A percentile compares a stretch with the other conserved stretches of the same genome.
Conservation (phyloP, 305 asterid species). For the Ilex paraguariensis region DNA sequence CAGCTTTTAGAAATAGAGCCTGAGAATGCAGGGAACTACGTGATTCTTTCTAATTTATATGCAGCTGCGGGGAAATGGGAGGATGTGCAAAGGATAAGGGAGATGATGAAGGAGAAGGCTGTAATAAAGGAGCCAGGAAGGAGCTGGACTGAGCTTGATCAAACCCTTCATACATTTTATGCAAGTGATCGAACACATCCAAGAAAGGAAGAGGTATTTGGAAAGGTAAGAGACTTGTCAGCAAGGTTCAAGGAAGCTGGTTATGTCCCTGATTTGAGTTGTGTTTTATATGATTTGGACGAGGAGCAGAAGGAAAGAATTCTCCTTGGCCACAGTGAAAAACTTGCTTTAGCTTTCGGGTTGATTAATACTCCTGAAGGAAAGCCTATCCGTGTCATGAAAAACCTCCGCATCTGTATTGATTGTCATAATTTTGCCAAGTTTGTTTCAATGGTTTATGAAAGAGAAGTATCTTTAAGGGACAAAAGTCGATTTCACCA, state of each 20-base stretch:
- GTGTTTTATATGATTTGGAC: conserved; percentile 42
- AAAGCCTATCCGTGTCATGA: conserved; percentile 44
- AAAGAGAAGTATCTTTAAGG: conserved; percentile 39
- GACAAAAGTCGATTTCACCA: conserved; percentile 52
- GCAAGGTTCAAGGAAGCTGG: conserved; percentile 34
- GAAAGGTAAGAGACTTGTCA: conserved; percentile 32
- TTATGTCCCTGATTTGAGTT: conserved; percentile 40
- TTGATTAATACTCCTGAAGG: conserved; percentile 26
- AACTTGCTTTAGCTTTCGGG: conserved; percentile 56
- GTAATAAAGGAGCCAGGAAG: conserved; percentile 67
- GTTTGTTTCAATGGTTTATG: conserved; percentile 39
- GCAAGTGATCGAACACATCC: conserved; percentile 39
- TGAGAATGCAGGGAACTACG: conserved; percentile 61
- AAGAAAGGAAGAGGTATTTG: conserved; percentile 22
- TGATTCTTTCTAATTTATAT: conserved; percentile 59
- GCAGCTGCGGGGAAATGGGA: conserved; percentile 81
- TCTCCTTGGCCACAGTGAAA: conserved; percentile 53
- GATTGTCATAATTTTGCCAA: conserved; percentile 59
- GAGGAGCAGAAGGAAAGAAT: conserved; percentile 39
- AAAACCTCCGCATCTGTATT: conserved; percentile 51
- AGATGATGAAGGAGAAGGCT: conserved; percentile 48
- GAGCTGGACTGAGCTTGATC: conserved; percentile 64
- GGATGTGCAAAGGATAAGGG: conserved; percentile 56
- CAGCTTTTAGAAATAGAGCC: conserved; percentile 74
- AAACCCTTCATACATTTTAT: conserved; percentile 33